Conservation (phyloP, 805 yeast genomes). For the Spathaspora girioi region DNA sequence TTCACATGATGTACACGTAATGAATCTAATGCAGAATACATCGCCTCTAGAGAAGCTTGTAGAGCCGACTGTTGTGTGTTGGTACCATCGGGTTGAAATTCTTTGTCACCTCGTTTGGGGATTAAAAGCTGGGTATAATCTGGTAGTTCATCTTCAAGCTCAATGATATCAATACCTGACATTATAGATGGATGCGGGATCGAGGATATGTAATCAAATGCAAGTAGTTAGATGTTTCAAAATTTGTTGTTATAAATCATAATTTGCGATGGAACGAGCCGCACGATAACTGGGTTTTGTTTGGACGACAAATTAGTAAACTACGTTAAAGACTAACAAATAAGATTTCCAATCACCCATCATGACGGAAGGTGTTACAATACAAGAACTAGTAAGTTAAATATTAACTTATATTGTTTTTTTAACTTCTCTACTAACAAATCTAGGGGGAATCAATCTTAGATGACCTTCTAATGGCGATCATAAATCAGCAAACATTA, state of each 20-base stretch:
- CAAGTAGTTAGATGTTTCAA: neutral
- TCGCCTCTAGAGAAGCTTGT: constrained; percentile 55
- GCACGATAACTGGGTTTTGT: neutral
- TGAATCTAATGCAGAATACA: constrained; percentile 63
- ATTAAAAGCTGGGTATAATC: constrained; percentile 27
- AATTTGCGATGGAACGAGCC: neutral
- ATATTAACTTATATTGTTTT: neutral
- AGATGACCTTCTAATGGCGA: constrained; percentile 28
- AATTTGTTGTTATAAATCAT: neutral
- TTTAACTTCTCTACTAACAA: neutral
- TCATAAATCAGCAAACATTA: constrained; percentile 30
- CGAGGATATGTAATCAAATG: no score
- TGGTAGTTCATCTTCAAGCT: constrained; percentile 26
- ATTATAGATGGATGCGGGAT: neutral
- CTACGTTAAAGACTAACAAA: neutral
- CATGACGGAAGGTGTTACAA: neutral
- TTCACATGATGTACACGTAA: constrained; percentile 49
- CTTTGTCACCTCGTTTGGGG: constrained; percentile 82
- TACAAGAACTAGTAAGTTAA: neutral
- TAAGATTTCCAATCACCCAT: neutral
- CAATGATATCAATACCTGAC: constrained; percentile 1
- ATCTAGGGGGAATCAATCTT: constrained; percentile 35
- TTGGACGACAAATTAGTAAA: neutral
- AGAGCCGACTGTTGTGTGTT: constrained; percentile 46
- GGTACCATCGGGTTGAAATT: constrained; percentile 80